These are phyloP conservation scores for Vanrija sp. DNA, from an alignment of 1,284 basidiomycete species.

Conservation along the genomic window DNA sequence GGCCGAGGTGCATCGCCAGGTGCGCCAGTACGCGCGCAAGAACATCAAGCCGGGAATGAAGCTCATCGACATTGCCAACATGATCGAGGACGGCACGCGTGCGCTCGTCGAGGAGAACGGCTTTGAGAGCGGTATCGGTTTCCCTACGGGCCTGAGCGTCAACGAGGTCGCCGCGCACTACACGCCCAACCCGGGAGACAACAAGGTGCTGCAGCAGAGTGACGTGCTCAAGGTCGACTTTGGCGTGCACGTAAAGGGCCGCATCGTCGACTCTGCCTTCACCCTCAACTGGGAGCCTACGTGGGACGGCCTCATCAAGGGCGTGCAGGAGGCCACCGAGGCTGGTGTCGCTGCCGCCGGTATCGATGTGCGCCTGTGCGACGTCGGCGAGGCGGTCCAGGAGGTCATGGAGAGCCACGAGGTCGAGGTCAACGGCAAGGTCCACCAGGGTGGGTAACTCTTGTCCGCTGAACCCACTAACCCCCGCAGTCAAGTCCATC, in stretches of 20 bases:
- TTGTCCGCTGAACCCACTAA: neutral
- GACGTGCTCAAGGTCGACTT: constrained; percentile 98
- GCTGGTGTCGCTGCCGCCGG: constrained; percentile 88
- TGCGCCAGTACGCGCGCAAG: constrained; percentile 73
- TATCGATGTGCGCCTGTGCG: constrained; percentile 90
- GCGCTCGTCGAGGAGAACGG: constrained; percentile 89
- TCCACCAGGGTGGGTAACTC: constrained; percentile 63
- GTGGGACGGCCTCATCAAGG: constrained; percentile 83
- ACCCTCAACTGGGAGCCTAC: constrained; percentile 85
- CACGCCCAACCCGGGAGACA: constrained; percentile 93
- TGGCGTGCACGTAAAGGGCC: constrained; percentile 92
- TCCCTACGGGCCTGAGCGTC: constrained; percentile 93
- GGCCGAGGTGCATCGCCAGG: constrained; percentile 94
- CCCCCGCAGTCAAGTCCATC: constrained; percentile 78
- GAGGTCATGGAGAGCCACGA: constrained; percentile 99
- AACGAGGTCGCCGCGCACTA: constrained; percentile 98
- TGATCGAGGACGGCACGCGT: constrained; percentile 86
- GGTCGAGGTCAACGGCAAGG: constrained; percentile 82
- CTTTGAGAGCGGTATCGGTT: constrained; percentile 73
- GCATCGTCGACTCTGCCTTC: constrained; percentile 94
- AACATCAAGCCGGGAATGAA: constrained; percentile 88
- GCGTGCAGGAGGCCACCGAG: constrained; percentile 90
- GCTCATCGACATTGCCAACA: constrained; percentile 90
- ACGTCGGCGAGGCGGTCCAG: constrained; percentile 87
- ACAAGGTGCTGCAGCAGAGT: constrained; percentile 68